Conservation (phyloP, 768 basidiomycete species). For the Leccinum barrowsii region DNA sequence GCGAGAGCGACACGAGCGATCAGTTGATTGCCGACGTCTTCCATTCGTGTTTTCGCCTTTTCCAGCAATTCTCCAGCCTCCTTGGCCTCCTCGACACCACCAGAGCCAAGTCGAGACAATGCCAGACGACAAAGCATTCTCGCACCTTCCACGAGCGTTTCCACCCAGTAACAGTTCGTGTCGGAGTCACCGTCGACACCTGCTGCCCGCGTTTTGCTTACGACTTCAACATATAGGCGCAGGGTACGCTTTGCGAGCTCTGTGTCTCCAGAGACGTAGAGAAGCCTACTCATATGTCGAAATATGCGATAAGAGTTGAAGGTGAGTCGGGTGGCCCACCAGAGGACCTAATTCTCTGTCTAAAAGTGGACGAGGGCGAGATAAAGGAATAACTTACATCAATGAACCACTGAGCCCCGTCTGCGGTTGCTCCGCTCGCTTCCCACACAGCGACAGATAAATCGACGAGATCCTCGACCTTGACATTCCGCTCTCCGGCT, state of each 20-base stretch:
- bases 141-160: constrained; percentile 72
- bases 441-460: constrained; percentile 82
- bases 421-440: constrained; percentile 57
- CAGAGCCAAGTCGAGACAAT: constrained; percentile 31
- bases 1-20: constrained; percentile 60
- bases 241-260: constrained; percentile 71
- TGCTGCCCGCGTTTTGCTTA: constrained; percentile 72
- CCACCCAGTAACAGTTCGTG: constrained; percentile 67
- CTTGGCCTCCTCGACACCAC: constrained; percentile 53
- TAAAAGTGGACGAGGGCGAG: neutral
- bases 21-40: constrained; percentile 46
- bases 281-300: constrained; percentile 77
- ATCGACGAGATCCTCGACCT: constrained; percentile 83
- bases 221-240: constrained; percentile 77
- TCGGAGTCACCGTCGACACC: constrained; percentile 51
- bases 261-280: constrained; percentile 58
- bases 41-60: constrained; percentile 55
- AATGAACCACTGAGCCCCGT: constrained; percentile 72
- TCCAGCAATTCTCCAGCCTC: constrained; percentile 62
- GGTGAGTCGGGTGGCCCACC: constrained; percentile 92
- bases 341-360: constrained; percentile 58
- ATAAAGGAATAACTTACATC: constrained; percentile 51
- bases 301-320: constrained; percentile 88
- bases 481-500: constrained; percentile 74
- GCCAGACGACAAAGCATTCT: constrained; percentile 67